Percentiles rank a stretch among this genome's conserved stretches.
Evolutionary conservation across 1,284 basidiomycete genomes (phyloP).

Genomic region (Pseudozyma sp.): DNA sequence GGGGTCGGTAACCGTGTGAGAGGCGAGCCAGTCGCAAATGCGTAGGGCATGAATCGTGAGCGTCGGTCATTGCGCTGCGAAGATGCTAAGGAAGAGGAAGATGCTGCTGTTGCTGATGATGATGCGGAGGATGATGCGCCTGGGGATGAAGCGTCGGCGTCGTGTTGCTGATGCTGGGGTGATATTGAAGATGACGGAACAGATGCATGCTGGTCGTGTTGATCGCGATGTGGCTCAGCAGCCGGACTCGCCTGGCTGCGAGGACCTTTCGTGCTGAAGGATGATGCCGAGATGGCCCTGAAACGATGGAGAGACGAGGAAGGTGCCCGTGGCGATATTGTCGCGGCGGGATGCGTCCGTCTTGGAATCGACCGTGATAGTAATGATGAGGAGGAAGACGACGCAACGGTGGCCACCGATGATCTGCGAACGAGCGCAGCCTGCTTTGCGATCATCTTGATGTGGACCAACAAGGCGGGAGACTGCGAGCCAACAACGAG

Average conservation of each 20-base stretch:
- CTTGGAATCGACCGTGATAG: conserved; percentile 8
- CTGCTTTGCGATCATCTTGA: conserved; percentile 37
- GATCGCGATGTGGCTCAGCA: conserved; percentile 33
- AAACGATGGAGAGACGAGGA: conserved; percentile 3
- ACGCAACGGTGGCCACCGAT: conserved; percentile 20
- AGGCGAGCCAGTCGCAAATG: conserved; percentile 35
- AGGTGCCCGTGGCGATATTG: conserved; percentile 9
- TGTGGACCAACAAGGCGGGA: background rate
- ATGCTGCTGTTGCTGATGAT: conserved; percentile 8
- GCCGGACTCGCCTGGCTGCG: conserved; percentile 40
- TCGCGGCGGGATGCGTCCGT: conserved; percentile 15
- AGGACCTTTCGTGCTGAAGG: conserved; percentile 34
- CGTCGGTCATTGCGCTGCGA: conserved; percentile 27
- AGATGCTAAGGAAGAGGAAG: conserved; percentile 12
- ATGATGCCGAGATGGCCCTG: background rate
- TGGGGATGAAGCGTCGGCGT: conserved; percentile 5
- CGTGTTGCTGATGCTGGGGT: conserved; percentile 6
- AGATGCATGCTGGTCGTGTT: conserved; percentile 24
- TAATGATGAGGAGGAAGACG: background rate
- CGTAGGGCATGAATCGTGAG: conserved; percentile 32
- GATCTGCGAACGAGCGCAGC: conserved; percentile 27
- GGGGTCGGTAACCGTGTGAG: conserved; percentile 50
- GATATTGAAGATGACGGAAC: conserved; percentile 20
- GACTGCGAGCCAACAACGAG: background rate
- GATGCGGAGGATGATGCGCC: conserved; percentile 13